Conservation (phyloP, 495 filamentous ascomycete genomes). For the Apiosordaria backusii region DNA sequence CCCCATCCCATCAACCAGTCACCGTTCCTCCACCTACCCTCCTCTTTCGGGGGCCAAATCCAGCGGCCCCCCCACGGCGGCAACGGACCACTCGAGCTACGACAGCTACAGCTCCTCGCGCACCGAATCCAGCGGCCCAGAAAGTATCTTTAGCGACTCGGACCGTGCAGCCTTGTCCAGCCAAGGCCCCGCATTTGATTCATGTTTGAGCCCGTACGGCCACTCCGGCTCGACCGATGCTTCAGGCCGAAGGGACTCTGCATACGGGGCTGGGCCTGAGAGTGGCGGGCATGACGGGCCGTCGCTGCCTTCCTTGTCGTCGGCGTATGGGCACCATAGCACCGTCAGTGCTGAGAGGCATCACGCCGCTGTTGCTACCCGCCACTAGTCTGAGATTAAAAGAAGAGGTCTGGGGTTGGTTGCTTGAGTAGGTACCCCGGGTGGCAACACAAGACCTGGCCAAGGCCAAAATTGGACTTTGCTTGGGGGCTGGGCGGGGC, state of each 20-base stretch:
- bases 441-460: no score
- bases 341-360: no score
- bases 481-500: no score
- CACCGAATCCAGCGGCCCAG: background rate
- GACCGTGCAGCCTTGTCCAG: background rate
- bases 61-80: background rate
- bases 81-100: background rate
- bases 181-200: background rate
- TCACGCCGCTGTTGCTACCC: background rate
- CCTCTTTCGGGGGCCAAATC: conserved; percentile 6
- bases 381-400: background rate
- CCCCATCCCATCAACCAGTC: background rate
- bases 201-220: background rate
- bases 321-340: no score
- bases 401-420: background rate
- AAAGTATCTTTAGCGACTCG: conserved; percentile 2
- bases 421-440: no score
- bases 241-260: background rate
- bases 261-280: background rate
- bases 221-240: background rate
- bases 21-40: background rate
- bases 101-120: background rate
- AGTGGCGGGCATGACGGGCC: background rate
- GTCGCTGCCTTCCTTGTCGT: background rate
- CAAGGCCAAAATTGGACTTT: no score